phyloP scores from a whole-genome alignment of 805 yeast species.

The Saturnispora serradocipensis region DNA sequence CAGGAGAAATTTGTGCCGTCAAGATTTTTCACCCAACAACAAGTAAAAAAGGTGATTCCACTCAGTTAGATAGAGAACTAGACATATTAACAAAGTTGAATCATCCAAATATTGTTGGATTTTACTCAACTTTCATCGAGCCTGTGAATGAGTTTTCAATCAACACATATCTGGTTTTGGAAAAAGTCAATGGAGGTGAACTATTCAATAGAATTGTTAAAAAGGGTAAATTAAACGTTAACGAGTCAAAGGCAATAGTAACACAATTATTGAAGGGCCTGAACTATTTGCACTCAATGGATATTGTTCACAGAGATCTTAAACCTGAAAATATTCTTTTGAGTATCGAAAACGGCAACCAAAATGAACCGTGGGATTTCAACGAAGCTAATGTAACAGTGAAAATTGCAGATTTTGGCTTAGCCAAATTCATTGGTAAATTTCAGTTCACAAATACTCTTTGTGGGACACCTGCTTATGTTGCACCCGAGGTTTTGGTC shows the following conservation, averaged over 20 bases:
- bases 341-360: slow-evolving; percentile 35
- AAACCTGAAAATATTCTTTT: slow-evolving; percentile 83
- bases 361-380: slow-evolving; percentile 41
- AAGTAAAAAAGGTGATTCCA: slow-evolving; percentile 20
- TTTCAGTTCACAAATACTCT: slow-evolving; percentile 64
- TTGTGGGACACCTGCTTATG: slow-evolving; percentile 84
- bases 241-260: slow-evolving; percentile 54
- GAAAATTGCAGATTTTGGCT: slow-evolving; percentile 79
- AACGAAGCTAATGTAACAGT: slow-evolving; percentile 54
- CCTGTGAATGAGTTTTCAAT: slow-evolving; percentile 38
- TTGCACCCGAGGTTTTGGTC: slow-evolving; percentile 66
- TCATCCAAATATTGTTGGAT: slow-evolving; percentile 63
- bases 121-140: slow-evolving; percentile 47
- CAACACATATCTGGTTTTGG: slow-evolving; percentile 57
- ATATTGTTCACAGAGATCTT: slow-evolving; percentile 86
- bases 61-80: slow-evolving; percentile 52
- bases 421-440: slow-evolving; percentile 62
- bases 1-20: slow-evolving; percentile 61
- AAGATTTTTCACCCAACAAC: slow-evolving; percentile 50
- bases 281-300: slow-evolving; percentile 83
- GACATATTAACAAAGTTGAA: slow-evolving; percentile 53
- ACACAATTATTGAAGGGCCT: slow-evolving; percentile 51
- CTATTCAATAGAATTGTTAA: slow-evolving; percentile 61
- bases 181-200: slow-evolving; percentile 69
- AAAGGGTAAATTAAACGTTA: slow-evolving; percentile 51